phyloP scores from a whole-genome alignment of 495 filamentous ascomycete species.

The Neurospora sp. region DNA sequence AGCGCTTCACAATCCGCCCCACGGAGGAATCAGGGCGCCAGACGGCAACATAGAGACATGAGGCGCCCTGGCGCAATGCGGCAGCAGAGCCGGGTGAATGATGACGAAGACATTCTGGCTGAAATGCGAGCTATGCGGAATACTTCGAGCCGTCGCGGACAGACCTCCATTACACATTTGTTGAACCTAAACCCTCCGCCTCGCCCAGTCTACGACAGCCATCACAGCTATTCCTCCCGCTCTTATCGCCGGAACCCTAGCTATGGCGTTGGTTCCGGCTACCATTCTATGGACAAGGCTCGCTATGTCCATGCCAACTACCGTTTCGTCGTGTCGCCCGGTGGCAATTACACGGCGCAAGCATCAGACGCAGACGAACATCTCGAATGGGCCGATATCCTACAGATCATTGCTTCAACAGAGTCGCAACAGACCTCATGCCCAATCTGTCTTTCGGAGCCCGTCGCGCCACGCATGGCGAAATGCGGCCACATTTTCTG shows the following conservation, averaged over 20 bases:
- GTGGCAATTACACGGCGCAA: conserved; percentile 67
- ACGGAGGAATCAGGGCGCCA: conserved; percentile 63
- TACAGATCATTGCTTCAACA: conserved; percentile 84
- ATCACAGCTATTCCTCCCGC: conserved; percentile 41
- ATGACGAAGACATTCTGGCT: conserved; percentile 68
- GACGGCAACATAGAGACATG: conserved; percentile 61
- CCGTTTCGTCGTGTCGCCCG: conserved; percentile 84
- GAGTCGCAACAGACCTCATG: conserved; percentile 82
- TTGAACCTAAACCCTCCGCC: conserved; percentile 85
- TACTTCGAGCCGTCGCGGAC: conserved; percentile 74
- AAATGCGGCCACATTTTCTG: conserved; percentile 98
- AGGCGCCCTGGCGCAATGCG: conserved; percentile 28
- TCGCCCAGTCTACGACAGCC: conserved; percentile 50
- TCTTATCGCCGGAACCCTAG: conserved; percentile 54
- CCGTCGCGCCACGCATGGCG: conserved; percentile 93
- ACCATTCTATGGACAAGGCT: conserved; percentile 86
- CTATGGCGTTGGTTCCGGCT: conserved; percentile 82
- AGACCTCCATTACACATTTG: conserved; percentile 92
- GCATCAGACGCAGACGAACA: conserved; percentile 81
- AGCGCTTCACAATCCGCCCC: conserved; percentile 42
- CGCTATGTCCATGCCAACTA: conserved; percentile 97
- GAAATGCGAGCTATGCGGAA: conserved; percentile 81
- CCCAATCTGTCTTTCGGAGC: conserved; percentile 85
- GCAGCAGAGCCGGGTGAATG: conserved; percentile 17
- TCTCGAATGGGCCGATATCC: conserved; percentile 80